Evolutionary conservation across 1,284 basidiomycete genomes (phyloP).

Genomic region (Pseudozyma pruni): DNA sequence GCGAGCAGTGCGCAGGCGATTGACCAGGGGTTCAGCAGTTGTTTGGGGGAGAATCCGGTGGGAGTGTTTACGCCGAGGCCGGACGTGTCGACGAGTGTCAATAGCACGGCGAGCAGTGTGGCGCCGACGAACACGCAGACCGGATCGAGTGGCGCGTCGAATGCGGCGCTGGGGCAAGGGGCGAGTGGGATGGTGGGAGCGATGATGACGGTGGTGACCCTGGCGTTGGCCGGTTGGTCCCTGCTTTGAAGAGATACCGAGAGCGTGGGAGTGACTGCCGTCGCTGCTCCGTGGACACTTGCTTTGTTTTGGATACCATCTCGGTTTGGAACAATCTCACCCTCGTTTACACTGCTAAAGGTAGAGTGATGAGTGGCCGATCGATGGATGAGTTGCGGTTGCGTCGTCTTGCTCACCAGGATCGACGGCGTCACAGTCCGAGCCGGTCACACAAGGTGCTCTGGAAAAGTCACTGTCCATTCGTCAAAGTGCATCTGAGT

Average conservation of each 20-base stretch:
- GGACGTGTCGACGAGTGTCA: slow-evolving; percentile 5
- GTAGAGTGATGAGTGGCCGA: too few species aligned
- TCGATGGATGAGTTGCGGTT: too few species aligned
- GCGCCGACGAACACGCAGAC: neutral
- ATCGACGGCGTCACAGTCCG: too few species aligned
- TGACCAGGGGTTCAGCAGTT: slow-evolving; percentile 76
- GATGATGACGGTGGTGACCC: neutral
- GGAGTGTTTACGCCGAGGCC: slow-evolving; percentile 60
- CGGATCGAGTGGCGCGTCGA: neutral
- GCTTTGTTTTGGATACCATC: neutral
- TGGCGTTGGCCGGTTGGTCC: neutral
- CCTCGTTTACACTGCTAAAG: neutral
- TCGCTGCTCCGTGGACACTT: neutral
- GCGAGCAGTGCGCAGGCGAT: slow-evolving; percentile 73
- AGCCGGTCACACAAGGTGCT: too few species aligned
- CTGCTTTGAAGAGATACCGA: too few species aligned
- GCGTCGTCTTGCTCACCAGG: too few species aligned
- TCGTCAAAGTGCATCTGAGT: neutral
- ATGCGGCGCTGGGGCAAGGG: neutral
- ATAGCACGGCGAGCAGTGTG: neutral
- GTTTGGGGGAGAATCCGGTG: slow-evolving; percentile 75
- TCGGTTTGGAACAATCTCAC: neutral
- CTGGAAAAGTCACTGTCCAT: slow-evolving; percentile 1
- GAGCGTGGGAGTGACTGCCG: too few species aligned
- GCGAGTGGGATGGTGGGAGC: too few species aligned